Base-by-base conservation (phyloP, 225 moss, liverwort and hornwort genomes). In the Physcomitrellopsis africana region DNA sequence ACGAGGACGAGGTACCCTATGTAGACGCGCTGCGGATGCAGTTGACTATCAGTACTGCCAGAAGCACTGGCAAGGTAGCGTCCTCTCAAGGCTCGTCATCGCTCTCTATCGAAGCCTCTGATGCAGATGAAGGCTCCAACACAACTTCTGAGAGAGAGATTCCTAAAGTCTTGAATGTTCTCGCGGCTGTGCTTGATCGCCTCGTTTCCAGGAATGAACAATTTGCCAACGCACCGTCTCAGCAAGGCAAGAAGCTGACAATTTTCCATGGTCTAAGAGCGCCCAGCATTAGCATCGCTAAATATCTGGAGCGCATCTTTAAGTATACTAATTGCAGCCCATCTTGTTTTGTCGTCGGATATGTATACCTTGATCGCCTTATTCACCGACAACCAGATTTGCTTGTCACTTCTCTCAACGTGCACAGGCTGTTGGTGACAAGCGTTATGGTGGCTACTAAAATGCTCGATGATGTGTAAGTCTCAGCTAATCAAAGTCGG, bases 401-500 rank as follows among this genome's bases (percentile, higher is more conserved):
- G 84, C 94, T 94, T 24, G 89, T 96, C 54, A 96, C 92, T 29
- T 91, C 89, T 13, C 89, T 96, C 70, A 96, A 96, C 80, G 94
- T 96, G 44, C 96, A 96, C 81, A 88, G 96, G 51, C 85, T 96
- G 70, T 80, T 96, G 23, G 91, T 96, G 47, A 96, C 96, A 1
- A 81, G 89, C 75, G 84, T 96, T 65, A 89, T 96, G 84, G 96
- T 96, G 59, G 96, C 96, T 23, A 91, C 96, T 15, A 96, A 96
- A 85, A 94, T 88, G 90, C 90, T 96, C 6, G 96, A 96, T 75
- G 96, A 96, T 74, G 94, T 96, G 96, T 96, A 89, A 82, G 91
- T 87, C 22, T 17, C 17, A 23, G 52, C 65, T 65, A n/a, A 65
- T 74, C 52, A 74, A 22, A 68, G 44, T 74, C 53, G 44, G 69